Base-by-base conservation (phyloP, 306 rosid genomes). In the Potentilla sterilis region DNA sequence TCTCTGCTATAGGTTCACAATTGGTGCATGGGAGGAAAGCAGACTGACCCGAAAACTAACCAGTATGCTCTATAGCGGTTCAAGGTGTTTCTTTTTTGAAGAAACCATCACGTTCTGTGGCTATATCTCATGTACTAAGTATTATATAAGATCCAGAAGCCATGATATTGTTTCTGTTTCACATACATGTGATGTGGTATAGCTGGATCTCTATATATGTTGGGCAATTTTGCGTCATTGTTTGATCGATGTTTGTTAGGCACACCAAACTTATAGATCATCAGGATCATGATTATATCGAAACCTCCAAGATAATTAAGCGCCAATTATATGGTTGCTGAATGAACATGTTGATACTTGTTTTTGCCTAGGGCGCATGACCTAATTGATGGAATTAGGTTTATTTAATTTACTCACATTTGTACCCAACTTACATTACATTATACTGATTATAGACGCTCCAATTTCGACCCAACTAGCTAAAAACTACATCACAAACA, bases 191-290 rank as follows among this genome's bases (percentile, higher is more conserved):
- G 65, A 24, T 59, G 16, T 59, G 65, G 8, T 35, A 28, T 59
- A 28, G 40, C n/a, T 61, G 40, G 40, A 28, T 61, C 41, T 61
- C 19, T 32, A 2, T 32, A 61, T 58, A 58, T 61, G 7, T 61
- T 61, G 40, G 67, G 41, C 41, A 61, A 61, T 32, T 61, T 28
- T 61, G 67, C 41, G 67, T 61, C 67, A 32, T 34, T 32, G 41
- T 61, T 32, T 61, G 40, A n/a, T n/a, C n/a, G n/a, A 61, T 61
- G 41, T 28, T 32, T 61, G 67, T 61, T 61, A 61, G 67, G 67
- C 67, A 32, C 19, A 61, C 67, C 67, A 61, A 61, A 61, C 40
- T 12, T 32, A 59, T 28, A 4, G 67, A 28, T 61, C 41, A 61
- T 61, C 40, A 61, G 18, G 40, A 61, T 61, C 40, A 32, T 13